Base-by-base conservation (phyloP, 805 yeast genomes). In the Hanseniaspora lachancei region DNA sequence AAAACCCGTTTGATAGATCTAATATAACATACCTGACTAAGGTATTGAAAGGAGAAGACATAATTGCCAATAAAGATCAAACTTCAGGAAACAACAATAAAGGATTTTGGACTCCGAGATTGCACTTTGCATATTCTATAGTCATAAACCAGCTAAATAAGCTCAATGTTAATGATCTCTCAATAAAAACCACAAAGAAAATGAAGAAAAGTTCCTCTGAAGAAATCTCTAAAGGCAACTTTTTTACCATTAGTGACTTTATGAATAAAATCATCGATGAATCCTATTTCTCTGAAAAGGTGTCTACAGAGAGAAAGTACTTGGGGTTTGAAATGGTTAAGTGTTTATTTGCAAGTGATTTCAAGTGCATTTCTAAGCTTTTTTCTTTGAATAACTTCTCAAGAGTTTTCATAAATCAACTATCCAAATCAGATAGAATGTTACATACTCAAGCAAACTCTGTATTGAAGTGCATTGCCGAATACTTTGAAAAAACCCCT, bases 301-400 rank as follows among this genome's bases (percentile, higher is more conserved):
- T 96, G 0, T 88, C 96, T 0, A 78, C 82, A 35, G 97, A 89
- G 66, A 74, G 96, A 57, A 91, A 89, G 66, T 86, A 76, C 67
- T 78, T 87, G 77, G 97, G 96, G 0, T 80, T 89, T 62, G 85
- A 85, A 61, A 76, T 89, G 12, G 80, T 89, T 58, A 73, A 70
- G 43, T 70, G 74, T 52, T 74, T 80, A 55, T 64, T 82, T 7
- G 64, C 67, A 44, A 56, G 58, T 8, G 51, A 54, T n/a, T 38
- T 38, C 13, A 13, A 27, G 4, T 21, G 23, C 10, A 59, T 66
- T 1, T 46, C 60, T 2, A 41, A 41, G 9, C 60, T 82, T 1
- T 75, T 84, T 64, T 23, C 20, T 6, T 77, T 85, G 6, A 78
- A 77, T 32, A 86, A 88, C 64, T 72, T 89, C 34, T 66, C 83